Percentiles rank a stretch among this genome's conserved stretches.
Conservation (phyloP, 176 grass and related monocot genomes). For the Areca catechu region DNA sequence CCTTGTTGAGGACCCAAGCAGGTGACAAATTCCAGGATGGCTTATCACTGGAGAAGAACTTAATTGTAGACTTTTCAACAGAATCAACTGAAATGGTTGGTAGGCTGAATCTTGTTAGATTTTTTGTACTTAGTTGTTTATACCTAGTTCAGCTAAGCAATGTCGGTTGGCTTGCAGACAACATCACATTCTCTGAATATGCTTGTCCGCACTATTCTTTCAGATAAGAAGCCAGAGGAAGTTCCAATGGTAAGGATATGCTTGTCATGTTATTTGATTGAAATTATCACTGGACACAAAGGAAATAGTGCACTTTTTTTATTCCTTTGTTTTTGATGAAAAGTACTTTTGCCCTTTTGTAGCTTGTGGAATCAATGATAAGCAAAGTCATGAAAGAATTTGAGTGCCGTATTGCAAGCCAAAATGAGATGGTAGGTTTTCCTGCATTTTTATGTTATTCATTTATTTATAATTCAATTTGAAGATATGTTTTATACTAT, state of each 20-base stretch:
- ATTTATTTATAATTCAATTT: too few relatives aligned
- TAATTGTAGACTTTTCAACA: constrained; percentile 39
- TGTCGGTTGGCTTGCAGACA: constrained; percentile 22
- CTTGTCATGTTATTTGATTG: constrained; percentile 1
- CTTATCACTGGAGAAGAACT: constrained; percentile 40
- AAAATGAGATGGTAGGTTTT: constrained; percentile 55
- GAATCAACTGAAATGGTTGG: constrained; percentile 61
- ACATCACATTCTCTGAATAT: constrained; percentile 55
- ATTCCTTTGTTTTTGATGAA: too few relatives aligned
- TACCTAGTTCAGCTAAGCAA: too few relatives aligned
- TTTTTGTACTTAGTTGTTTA: too few relatives aligned
- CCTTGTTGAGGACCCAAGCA: constrained; percentile 52
- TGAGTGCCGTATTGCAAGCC: constrained; percentile 37
- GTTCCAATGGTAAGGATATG: constrained; percentile 50
- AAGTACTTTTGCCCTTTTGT: constrained; percentile 14
- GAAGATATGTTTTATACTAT: not conserved
- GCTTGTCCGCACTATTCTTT: constrained; percentile 59
- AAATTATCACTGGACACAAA: too few relatives aligned
- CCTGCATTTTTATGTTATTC: too few relatives aligned
- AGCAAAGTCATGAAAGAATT: constrained; percentile 74
- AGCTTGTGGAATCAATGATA: constrained; percentile 80
- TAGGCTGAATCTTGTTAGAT: not conserved
- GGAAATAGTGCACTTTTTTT: too few relatives aligned
- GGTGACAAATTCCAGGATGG: constrained; percentile 42
- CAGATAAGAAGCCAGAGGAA: constrained; percentile 84